Evolutionary conservation across 768 basidiomycete species (phyloP), one percentile per base, ranked within the genome.

Genomic region (Royoungia palumana): DNA sequence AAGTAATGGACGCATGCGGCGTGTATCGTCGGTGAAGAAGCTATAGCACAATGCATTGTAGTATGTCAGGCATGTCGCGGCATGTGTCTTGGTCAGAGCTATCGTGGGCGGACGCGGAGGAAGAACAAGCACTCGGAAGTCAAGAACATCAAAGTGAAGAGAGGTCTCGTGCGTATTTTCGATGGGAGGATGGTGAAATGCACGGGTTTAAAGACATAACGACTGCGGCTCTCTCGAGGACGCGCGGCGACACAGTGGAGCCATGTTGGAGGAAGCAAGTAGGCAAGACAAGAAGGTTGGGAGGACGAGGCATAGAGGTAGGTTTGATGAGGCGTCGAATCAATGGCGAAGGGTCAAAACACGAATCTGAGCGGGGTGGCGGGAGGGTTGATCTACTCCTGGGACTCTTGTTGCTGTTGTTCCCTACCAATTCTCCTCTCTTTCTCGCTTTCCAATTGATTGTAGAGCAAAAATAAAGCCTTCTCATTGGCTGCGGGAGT

Each of bases 401-500:
- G 83, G 51, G 82, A 76, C 69, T 88, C 83, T 64, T 89, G 85
- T 62, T 88, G 85, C 61, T 87, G 83, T 54, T 84, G 80, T 67
- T 92, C 90, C 56, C 86, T 77, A 47, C 89, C 89, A 49, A 94
- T 89, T 60, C 93, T 80, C 70, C 93, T 80, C 73, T 94, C 91
- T 74, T 95, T 95, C 80, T 94, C 92, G 66, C 85, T 93, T 74
- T 96, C 94, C 54, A 95, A 75, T 66, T 96, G 95, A 63, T 95
- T 94, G 73, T 98, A 99, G 53, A 99, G 79, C 51, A 99, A 74
- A 78, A 95, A 98, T 50, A 99, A 74, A 2, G 96, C 96, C 72
- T 97, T 95, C 73, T 99, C 95, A 70, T 96, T 97, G 58, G 91
- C 88, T 70, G 94, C 91, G 41, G 92, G 89, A 12, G 93, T 93